Conservation (phyloP, 768 basidiomycete genomes). For the Macrolepiota dolichaula region DNA sequence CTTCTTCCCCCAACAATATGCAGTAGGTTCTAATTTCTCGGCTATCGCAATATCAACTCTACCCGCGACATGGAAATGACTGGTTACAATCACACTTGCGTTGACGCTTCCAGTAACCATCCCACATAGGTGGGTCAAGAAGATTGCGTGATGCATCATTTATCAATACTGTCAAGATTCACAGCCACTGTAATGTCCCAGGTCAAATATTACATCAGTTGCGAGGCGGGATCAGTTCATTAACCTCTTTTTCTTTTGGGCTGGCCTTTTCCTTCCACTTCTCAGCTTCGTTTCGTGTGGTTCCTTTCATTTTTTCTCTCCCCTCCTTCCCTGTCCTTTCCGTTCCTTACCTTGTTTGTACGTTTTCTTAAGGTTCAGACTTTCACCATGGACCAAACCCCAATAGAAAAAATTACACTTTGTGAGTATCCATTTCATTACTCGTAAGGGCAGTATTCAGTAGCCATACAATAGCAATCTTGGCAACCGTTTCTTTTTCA, state of each 20-base stretch:
- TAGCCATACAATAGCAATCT: neutral
- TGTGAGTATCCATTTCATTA: neutral
- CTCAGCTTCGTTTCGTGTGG: neutral
- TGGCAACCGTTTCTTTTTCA: slow-evolving; percentile 2
- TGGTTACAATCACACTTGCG: neutral
- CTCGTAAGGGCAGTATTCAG: neutral
- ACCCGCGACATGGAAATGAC: neutral
- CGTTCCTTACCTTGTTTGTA: neutral
- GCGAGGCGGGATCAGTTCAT: neutral
- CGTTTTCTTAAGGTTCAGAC: too few relatives aligned
- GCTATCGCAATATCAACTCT: neutral
- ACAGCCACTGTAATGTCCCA: neutral
- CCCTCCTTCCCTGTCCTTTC: neutral
- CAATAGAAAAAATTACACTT: neutral
- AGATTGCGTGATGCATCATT: too few relatives aligned
- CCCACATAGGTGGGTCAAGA: neutral
- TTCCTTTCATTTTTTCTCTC: too few relatives aligned
- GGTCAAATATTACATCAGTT: neutral
- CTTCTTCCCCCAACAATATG: neutral
- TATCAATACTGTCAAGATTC: neutral
- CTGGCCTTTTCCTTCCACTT: neutral
- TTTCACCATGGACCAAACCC: neutral
- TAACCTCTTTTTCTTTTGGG: neutral
- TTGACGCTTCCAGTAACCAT: neutral
- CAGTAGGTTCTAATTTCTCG: neutral